A percentile compares a stretch with the other conserved stretches of the same genome.
Evolutionary conservation across 2,329 filamentous ascomycete genomes (phyloP).

Genomic region (Epichloe scottii): DNA sequence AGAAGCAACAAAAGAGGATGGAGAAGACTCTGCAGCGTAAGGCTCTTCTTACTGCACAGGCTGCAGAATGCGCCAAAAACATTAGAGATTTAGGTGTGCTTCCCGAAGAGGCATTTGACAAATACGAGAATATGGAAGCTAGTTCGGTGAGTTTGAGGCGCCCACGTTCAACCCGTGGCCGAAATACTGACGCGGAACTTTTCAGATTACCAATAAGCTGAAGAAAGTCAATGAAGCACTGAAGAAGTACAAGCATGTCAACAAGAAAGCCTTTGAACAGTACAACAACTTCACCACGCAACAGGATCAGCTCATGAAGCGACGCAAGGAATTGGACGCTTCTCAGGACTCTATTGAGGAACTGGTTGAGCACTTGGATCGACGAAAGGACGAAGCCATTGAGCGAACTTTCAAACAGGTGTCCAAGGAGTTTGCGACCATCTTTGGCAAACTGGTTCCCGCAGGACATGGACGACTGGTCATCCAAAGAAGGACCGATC

Average conservation of each 20-base stretch:
- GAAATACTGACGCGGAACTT: slow-evolving; percentile 7
- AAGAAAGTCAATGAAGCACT: slow-evolving; percentile 86
- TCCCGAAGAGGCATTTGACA: slow-evolving; percentile 85
- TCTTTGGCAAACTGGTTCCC: slow-evolving; percentile 91
- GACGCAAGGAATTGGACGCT: slow-evolving; percentile 74
- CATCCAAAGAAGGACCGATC: slow-evolving; percentile 82
- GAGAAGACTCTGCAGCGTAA: slow-evolving; percentile 88
- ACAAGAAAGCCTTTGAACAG: slow-evolving; percentile 99
- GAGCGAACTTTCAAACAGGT: slow-evolving; percentile 98
- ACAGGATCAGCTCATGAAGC: slow-evolving; percentile 72
- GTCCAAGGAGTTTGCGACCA: slow-evolving; percentile 78
- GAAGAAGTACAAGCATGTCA: slow-evolving; percentile 96
- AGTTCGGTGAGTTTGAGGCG: slow-evolving; percentile 47
- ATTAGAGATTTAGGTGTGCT: slow-evolving; percentile 89
- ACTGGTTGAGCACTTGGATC: slow-evolving; percentile 82
- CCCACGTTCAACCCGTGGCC: background rate
- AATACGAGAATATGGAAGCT: slow-evolving; percentile 72
- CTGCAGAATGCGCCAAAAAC: slow-evolving; percentile 70
- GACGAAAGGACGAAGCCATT: slow-evolving; percentile 94
- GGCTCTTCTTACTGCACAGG: slow-evolving; percentile 62
- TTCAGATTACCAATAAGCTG: slow-evolving; percentile 50
- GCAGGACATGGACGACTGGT: slow-evolving; percentile 83
- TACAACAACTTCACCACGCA: slow-evolving; percentile 95
- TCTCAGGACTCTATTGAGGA: slow-evolving; percentile 83
- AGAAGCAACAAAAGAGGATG: slow-evolving; percentile 77